Evolutionary conservation across 164 flowering plant genomes (phyloP).

Genomic region (Piper longum): DNA sequence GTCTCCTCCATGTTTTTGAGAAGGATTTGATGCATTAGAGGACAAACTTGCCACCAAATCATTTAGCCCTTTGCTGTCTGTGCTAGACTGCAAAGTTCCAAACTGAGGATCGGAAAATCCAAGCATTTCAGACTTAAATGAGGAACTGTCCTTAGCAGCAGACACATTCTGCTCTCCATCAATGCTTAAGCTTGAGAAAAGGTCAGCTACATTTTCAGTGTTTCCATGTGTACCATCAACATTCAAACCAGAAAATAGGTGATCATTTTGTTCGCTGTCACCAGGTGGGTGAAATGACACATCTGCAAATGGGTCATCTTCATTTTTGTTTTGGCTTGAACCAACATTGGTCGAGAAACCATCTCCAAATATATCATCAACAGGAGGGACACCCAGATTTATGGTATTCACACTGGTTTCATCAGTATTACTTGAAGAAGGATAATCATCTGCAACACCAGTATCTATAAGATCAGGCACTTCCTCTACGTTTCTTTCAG

Average conservation of each 20-base stretch:
- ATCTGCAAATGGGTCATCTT: constrained; percentile 88
- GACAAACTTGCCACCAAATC: constrained; percentile 54
- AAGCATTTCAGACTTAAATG: constrained; percentile 23
- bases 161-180: constrained; percentile 24
- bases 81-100: constrained; percentile 20
- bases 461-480: constrained; percentile 88
- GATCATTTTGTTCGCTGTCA: constrained; percentile 26
- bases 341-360: constrained; percentile 15
- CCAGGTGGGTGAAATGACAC: constrained; percentile 66
- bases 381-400: constrained; percentile 17
- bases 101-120: constrained; percentile 47
- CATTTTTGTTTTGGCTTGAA: constrained; percentile 24
- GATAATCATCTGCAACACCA: constrained; percentile 32
- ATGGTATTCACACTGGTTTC: constrained; percentile 10
- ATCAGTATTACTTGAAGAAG: constrained; percentile 13
- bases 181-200: constrained; percentile 4
- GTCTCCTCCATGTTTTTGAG: constrained; percentile 21
- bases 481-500: constrained; percentile 24
- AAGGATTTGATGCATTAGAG: constrained; percentile 23
- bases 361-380: constrained; percentile 76
- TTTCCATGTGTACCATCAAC: background rate
- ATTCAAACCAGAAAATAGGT: constrained; percentile 65
- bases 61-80: constrained; percentile 8
- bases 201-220: background rate
- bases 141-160: constrained; percentile 11